Conservation (phyloP, 768 basidiomycete genomes). For the Rhizopogon vinicolor region DNA sequence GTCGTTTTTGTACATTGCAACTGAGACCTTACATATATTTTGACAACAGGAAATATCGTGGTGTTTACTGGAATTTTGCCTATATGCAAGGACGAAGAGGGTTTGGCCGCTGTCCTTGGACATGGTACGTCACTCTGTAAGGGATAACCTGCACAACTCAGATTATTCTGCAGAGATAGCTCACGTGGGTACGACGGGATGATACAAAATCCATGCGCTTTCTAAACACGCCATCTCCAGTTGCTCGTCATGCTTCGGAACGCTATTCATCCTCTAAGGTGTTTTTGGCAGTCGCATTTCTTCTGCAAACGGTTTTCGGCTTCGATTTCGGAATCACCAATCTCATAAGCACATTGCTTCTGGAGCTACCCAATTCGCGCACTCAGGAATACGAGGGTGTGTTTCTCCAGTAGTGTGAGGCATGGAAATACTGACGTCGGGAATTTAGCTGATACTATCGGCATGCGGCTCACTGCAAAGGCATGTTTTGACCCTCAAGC, state of each 20-base stretch:
- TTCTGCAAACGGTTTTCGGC: slow-evolving; percentile 46
- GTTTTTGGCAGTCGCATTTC: slow-evolving; percentile 32
- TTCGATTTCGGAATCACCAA: slow-evolving; percentile 50
- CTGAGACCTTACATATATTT: neutral
- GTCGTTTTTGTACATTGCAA: neutral
- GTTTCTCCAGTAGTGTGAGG: neutral
- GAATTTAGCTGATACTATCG: slow-evolving; percentile 75
- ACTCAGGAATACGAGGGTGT: slow-evolving; percentile 77
- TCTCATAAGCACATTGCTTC: slow-evolving; percentile 43
- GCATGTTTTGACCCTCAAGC: slow-evolving; percentile 87
- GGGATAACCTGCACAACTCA: neutral
- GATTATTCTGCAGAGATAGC: slow-evolving; percentile 57
- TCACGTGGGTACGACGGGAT: slow-evolving; percentile 50
- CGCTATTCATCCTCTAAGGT: slow-evolving; percentile 39
- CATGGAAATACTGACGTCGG: neutral
- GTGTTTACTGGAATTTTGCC: slow-evolving; percentile 90
- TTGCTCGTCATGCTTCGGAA: slow-evolving; percentile 56
- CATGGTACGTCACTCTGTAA: slow-evolving; percentile 52
- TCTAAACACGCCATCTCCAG: slow-evolving; percentile 27
- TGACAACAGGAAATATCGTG: slow-evolving; percentile 59
- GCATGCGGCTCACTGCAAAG: slow-evolving; percentile 70
- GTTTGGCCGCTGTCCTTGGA: slow-evolving; percentile 77
- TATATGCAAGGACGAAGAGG: slow-evolving; percentile 70
- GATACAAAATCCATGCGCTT: neutral
- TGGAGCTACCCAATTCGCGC: slow-evolving; percentile 81